phyloP scores from a whole-genome alignment of 2,329 filamentous ascomycete species.

The Penicillium capsulatum region DNA sequence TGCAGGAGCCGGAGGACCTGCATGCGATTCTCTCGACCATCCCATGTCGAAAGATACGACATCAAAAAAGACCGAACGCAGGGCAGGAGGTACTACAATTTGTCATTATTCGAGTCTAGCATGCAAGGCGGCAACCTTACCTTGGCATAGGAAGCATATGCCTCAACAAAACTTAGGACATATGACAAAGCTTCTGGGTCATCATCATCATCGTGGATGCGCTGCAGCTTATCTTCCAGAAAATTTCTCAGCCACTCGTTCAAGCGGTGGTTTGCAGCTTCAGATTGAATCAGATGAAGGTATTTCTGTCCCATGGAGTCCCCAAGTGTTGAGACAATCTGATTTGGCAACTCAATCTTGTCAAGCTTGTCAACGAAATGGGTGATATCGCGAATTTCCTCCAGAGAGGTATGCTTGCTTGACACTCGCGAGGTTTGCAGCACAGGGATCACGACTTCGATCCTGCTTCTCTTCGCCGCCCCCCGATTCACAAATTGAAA shows the following conservation, averaged over 20 bases:
- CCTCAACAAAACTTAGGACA: slow-evolving; percentile 32
- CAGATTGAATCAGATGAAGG: slow-evolving; percentile 61
- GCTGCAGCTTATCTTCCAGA: slow-evolving; percentile 36
- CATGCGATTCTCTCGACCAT: slow-evolving; percentile 54
- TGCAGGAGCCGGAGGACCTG: slow-evolving; percentile 36
- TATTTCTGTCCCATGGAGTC: slow-evolving; percentile 75
- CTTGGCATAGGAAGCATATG: slow-evolving; percentile 39
- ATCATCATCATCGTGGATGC: slow-evolving; percentile 43
- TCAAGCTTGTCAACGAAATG: slow-evolving; percentile 70
- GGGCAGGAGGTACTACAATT: slow-evolving; percentile 30
- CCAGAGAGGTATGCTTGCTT: slow-evolving; percentile 56
- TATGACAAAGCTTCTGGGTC: slow-evolving; percentile 34
- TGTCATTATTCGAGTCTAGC: slow-evolving; percentile 2
- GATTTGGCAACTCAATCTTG: slow-evolving; percentile 74
- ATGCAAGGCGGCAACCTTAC: slow-evolving; percentile 19
- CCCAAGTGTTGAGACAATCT: slow-evolving; percentile 70
- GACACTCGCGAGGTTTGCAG: slow-evolving; percentile 71
- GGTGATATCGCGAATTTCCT: slow-evolving; percentile 70
- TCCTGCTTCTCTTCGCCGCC: slow-evolving; percentile 48
- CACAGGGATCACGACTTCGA: slow-evolving; percentile 56
- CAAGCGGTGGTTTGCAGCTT: slow-evolving; percentile 41
- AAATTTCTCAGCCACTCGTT: slow-evolving; percentile 41
- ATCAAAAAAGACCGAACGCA: slow-evolving; percentile 36
- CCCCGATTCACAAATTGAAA: slow-evolving; percentile 62
- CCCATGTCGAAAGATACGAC: slow-evolving; percentile 58